Evolutionary conservation across 2,329 filamentous ascomycete genomes (phyloP).

Genomic region (Paracoccidioides lutzii): DNA sequence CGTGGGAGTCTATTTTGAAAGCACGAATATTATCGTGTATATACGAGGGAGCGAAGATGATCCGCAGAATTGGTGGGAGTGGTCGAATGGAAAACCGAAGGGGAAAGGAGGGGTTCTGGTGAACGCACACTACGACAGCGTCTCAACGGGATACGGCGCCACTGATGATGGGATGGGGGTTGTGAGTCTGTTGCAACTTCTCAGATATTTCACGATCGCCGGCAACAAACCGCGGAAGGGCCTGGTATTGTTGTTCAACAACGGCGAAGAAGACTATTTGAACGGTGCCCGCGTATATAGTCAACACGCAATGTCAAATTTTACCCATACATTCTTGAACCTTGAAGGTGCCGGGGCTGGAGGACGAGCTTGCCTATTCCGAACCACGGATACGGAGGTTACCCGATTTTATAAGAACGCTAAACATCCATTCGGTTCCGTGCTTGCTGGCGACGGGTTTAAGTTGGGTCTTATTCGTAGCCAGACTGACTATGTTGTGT

Average conservation of each 20-base stretch:
- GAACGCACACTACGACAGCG: constrained; percentile 90
- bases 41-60: constrained; percentile 70
- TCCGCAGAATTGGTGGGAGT: constrained; percentile 59
- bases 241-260: constrained; percentile 78
- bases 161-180: constrained; percentile 91
- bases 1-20: constrained; percentile 69
- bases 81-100: constrained; percentile 36
- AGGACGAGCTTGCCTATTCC: constrained; percentile 74
- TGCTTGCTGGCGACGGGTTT: constrained; percentile 75
- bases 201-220: constrained; percentile 68
- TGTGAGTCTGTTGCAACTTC: constrained; percentile 69
- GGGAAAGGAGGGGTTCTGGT: constrained; percentile 70
- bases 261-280: constrained; percentile 86
- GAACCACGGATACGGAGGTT: constrained; percentile 75
- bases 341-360: constrained; percentile 90
- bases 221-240: constrained; percentile 64
- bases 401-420: constrained; percentile 62
- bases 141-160: constrained; percentile 81
- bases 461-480: constrained; percentile 64
- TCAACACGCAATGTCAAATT: constrained; percentile 64
- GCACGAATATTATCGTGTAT: constrained; percentile 83
- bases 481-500: constrained; percentile 80
- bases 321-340: constrained; percentile 82
- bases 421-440: constrained; percentile 67
- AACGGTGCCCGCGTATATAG: constrained; percentile 78